phyloP scores from a whole-genome alignment of 2,329 filamentous ascomycete genomes.

The Aspergillus fructus region DNA sequence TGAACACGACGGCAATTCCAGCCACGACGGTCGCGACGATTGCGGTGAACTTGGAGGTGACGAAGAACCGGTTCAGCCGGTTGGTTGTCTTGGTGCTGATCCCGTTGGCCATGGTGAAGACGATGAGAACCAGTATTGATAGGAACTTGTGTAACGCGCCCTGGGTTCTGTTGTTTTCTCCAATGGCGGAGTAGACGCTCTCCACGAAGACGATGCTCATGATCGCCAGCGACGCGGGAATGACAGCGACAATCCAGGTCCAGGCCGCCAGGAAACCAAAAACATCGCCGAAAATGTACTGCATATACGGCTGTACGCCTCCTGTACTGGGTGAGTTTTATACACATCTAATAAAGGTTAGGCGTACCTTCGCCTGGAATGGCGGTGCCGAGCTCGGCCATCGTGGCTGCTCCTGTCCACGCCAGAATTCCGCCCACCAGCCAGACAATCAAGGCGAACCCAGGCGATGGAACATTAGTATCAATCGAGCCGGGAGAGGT shows the following conservation, averaged over 20 bases:
- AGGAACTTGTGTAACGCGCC: conserved; percentile 13
- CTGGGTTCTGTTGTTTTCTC: conserved; percentile 9
- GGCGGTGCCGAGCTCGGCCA: conserved; percentile 19
- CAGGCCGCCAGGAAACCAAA: conserved; percentile 20
- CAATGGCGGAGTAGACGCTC: conserved; percentile 17
- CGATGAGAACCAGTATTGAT: conserved; percentile 12
- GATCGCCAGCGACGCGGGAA: conserved; percentile 18
- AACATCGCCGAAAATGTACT: conserved; percentile 20
- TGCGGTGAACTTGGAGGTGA: conserved; percentile 16
- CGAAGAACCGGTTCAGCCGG: conserved; percentile 15
- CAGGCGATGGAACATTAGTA: conserved; percentile 20
- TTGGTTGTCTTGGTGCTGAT: conserved; percentile 19
- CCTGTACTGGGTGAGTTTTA: neutral
- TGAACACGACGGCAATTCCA: conserved; percentile 11
- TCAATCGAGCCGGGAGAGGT: conserved; percentile 18
- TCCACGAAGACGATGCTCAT: conserved; percentile 21
- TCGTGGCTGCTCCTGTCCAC: conserved; percentile 19
- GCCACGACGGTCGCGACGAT: conserved; percentile 12
- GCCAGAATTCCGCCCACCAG: conserved; percentile 18
- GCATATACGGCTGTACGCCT: conserved; percentile 19
- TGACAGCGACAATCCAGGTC: conserved; percentile 21
- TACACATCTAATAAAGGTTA: neutral
- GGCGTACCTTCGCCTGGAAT: conserved; percentile 18
- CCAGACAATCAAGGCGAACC: conserved; percentile 17
- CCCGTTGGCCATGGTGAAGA: conserved; percentile 15